Conservation (phyloP, 140 eudicot genomes). For the Ambrosia hybrid region DNA sequence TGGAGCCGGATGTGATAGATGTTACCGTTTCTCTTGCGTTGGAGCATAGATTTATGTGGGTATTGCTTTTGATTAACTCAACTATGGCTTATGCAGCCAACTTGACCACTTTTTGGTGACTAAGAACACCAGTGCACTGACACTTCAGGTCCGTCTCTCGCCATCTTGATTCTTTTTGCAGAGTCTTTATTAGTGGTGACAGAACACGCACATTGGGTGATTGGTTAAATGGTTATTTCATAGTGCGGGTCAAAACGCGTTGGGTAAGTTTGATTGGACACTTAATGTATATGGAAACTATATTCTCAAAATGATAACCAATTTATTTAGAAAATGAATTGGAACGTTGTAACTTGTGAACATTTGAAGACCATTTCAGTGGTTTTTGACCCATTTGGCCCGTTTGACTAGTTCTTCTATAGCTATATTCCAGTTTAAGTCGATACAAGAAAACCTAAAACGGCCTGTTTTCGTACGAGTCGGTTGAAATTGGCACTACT, state of each 20-base stretch:
- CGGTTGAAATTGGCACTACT: too few relatives aligned
- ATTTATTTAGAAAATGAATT: too few relatives aligned
- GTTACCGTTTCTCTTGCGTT: constrained; percentile 55
- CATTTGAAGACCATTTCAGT: not conserved
- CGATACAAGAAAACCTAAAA: not conserved
- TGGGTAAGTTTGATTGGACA: too few relatives aligned
- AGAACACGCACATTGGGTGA: too few relatives aligned
- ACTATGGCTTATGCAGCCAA: constrained; percentile 92
- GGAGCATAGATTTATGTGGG: constrained; percentile 75
- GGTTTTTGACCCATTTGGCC: not conserved
- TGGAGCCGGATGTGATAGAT: constrained; percentile 93
- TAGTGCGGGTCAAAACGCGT: too few relatives aligned
- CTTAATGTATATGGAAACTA: not conserved
- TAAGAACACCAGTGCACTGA: constrained; percentile 94
- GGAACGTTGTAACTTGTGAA: not conserved
- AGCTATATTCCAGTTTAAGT: too few relatives aligned
- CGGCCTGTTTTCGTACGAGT: not conserved
- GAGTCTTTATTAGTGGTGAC: not conserved
- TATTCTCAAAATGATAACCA: not conserved
- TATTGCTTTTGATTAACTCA: constrained; percentile 73
- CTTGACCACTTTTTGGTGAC: constrained; percentile 94
- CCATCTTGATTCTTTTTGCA: constrained; percentile 12
- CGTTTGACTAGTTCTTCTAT: not conserved
- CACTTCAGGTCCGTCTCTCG: constrained; percentile 74
- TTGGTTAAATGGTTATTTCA: too few relatives aligned